A percentile compares a stretch with the other conserved stretches of the same genome.
Conservation (phyloP, 352 stramenopile species). For the Phytopythium sindhum region DNA sequence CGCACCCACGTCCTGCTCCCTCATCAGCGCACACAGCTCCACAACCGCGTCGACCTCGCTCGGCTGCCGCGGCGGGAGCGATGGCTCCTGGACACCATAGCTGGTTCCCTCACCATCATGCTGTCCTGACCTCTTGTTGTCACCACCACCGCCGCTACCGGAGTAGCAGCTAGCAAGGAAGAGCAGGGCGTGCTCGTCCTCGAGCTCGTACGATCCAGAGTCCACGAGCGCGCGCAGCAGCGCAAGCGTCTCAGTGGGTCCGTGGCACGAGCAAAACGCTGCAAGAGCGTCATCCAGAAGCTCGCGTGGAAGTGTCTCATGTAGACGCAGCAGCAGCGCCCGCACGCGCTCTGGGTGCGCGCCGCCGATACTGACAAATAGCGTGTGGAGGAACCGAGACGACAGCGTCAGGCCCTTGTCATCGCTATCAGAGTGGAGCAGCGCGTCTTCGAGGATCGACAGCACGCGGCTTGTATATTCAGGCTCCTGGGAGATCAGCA, state of each 20-base stretch:
- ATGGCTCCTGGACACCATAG: background rate
- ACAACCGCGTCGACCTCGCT: constrained; percentile 3
- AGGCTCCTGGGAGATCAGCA: constrained; percentile 35
- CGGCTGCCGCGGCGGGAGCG: background rate
- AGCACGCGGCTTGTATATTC: constrained; percentile 32
- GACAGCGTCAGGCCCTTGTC: constrained; percentile 12
- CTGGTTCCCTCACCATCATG: background rate
- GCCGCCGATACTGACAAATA: constrained; percentile 40
- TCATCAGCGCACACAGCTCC: constrained; percentile 20
- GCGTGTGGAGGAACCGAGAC: constrained; percentile 43
- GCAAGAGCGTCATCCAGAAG: constrained; percentile 44
- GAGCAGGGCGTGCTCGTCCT: constrained; percentile 55
- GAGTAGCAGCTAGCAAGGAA: constrained; percentile 53
- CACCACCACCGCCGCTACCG: background rate
- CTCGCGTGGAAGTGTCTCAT: constrained; percentile 31
- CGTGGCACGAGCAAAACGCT: constrained; percentile 50
- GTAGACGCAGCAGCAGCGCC: constrained; percentile 44
- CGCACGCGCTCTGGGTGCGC: constrained; percentile 28
- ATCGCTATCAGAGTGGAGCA: constrained; percentile 7
- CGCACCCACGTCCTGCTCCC: constrained; percentile 19
- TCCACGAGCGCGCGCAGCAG: constrained; percentile 37
- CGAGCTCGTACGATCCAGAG: constrained; percentile 26
- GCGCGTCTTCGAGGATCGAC: constrained; percentile 29
- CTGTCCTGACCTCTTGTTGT: background rate
- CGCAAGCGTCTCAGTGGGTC: constrained; percentile 25